Percentiles rank a stretch among this genome's conserved stretches.
These are phyloP conservation scores for Bolboschoenoplectus hybrid DNA, from an alignment of 202 grass and related monocot genomes.

Conservation along the genomic window DNA sequence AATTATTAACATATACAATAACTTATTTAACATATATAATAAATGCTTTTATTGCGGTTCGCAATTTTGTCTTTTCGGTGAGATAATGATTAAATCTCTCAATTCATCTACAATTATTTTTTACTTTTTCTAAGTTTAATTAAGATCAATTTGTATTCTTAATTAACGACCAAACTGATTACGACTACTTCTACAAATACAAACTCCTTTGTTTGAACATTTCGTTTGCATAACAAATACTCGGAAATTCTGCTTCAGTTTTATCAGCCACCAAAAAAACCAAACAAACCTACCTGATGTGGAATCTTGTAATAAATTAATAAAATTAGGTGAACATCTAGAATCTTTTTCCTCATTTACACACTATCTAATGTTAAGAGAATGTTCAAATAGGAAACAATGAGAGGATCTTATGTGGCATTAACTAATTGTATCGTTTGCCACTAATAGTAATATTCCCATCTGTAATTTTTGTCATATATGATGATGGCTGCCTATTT, in stretches of 20 bases:
- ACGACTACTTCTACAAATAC: not conserved
- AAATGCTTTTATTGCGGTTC: not conserved
- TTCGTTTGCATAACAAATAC: not conserved
- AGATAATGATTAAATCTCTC: not conserved
- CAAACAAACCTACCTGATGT: constrained; percentile 13
- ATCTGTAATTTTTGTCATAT: not conserved
- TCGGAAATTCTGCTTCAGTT: not conserved
- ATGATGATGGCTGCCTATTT: too few species aligned
- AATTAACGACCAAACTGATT: not conserved
- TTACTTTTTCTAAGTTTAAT: constrained; percentile 8
- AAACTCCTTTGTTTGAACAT: not conserved
- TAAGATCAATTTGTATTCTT: not conserved
- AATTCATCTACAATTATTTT: not conserved
- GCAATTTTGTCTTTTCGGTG: not conserved
- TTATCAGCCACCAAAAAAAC: not conserved
- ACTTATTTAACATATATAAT: too few species aligned
- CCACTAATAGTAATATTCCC: not conserved
- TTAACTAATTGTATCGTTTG: not conserved
- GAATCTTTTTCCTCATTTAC: not conserved
- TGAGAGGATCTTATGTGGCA: constrained; percentile 14
- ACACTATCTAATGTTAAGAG: not conserved
- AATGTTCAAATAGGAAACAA: not conserved
- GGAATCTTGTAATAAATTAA: not conserved
- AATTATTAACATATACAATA: too few species aligned
- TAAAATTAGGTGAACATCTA: constrained; percentile 33